phyloP scores from a whole-genome alignment of 2,329 filamentous ascomycete species.

The Paracorniculantispora psalliotae region DNA sequence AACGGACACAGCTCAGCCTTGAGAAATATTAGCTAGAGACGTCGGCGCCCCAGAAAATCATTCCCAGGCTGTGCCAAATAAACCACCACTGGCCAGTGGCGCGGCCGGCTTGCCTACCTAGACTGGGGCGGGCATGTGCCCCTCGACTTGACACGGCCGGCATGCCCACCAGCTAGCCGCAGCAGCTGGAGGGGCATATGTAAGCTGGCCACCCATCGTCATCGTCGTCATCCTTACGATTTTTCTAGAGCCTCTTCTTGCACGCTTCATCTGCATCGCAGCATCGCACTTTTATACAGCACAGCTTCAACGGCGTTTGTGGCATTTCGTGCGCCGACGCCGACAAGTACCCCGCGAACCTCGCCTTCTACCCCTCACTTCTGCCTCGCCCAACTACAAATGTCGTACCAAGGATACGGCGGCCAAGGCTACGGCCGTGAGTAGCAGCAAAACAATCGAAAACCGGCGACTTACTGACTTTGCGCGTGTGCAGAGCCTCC shows the following conservation, averaged over 20 bases:
- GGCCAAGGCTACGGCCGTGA: slow-evolving; percentile 28
- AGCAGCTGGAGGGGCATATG: slow-evolving; percentile 5
- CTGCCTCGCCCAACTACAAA: slow-evolving; percentile 13
- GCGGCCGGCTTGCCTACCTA: not conserved
- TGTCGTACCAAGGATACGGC: slow-evolving; percentile 34
- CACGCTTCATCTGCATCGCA: not conserved
- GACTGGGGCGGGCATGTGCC: too few species aligned
- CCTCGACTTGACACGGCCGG: too few species aligned
- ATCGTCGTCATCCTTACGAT: slow-evolving; percentile 10
- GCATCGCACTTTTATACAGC: not conserved
- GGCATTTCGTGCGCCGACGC: not conserved
- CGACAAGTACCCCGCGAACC: not conserved
- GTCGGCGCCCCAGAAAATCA: not conserved
- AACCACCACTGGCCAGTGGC: not conserved
- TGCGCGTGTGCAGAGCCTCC: slow-evolving; percentile 23
- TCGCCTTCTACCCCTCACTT: slow-evolving; percentile 6
- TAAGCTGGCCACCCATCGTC: slow-evolving; percentile 6
- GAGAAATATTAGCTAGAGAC: not conserved
- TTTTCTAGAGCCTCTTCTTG: not conserved
- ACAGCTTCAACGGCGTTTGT: not conserved
- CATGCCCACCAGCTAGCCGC: not conserved
- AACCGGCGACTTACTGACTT: not conserved
- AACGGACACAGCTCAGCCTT: not conserved
- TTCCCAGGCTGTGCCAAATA: not conserved
- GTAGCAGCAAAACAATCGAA: slow-evolving; percentile 16